phyloP scores from a whole-genome alignment of 768 basidiomycete species.

The Amanita thiersii region DNA sequence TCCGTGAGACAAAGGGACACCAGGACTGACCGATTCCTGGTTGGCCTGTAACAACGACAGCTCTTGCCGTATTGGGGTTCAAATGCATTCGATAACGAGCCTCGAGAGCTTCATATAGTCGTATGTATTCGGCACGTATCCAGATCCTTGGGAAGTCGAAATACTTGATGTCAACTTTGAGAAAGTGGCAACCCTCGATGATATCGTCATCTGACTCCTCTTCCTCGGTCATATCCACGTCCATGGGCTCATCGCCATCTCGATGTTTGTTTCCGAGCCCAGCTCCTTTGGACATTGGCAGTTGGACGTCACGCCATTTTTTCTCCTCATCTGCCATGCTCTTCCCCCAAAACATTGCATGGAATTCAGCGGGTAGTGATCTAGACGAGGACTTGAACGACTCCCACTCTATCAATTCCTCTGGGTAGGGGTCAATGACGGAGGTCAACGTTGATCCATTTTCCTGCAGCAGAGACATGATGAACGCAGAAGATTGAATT shows the following conservation, averaged over 20 bases:
- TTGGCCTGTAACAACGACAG: slow-evolving; percentile 9
- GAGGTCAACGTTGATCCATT: slow-evolving; percentile 9
- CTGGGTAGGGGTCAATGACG: slow-evolving; percentile 5
- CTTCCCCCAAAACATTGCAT: slow-evolving; percentile 13
- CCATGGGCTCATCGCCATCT: slow-evolving; percentile 8
- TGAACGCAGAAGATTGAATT: slow-evolving; percentile 1
- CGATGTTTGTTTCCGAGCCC: slow-evolving; percentile 3
- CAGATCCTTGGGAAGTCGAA: slow-evolving; percentile 7
- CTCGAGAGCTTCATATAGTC: slow-evolving; percentile 7
- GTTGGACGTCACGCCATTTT: slow-evolving; percentile 3
- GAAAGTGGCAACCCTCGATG: slow-evolving; percentile 9
- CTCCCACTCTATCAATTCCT: slow-evolving; percentile 6
- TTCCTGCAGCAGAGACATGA: slow-evolving; percentile 6
- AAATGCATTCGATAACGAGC: slow-evolving; percentile 4
- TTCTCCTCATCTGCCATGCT: slow-evolving; percentile 10
- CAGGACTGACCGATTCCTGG: slow-evolving; percentile 13
- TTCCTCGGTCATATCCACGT: slow-evolving; percentile 4
- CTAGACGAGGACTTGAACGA: slow-evolving; percentile 2
- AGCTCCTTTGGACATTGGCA: background rate
- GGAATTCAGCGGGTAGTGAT: slow-evolving; percentile 7
- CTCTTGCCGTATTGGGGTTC: slow-evolving; percentile 7
- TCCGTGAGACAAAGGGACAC: slow-evolving; percentile 5
- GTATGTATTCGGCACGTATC: slow-evolving; percentile 12
- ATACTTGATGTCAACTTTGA: slow-evolving; percentile 6
- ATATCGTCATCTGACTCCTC: slow-evolving; percentile 10